phyloP scores from a whole-genome alignment of 257 asterid species.

The Scutellaria galericulata region DNA sequence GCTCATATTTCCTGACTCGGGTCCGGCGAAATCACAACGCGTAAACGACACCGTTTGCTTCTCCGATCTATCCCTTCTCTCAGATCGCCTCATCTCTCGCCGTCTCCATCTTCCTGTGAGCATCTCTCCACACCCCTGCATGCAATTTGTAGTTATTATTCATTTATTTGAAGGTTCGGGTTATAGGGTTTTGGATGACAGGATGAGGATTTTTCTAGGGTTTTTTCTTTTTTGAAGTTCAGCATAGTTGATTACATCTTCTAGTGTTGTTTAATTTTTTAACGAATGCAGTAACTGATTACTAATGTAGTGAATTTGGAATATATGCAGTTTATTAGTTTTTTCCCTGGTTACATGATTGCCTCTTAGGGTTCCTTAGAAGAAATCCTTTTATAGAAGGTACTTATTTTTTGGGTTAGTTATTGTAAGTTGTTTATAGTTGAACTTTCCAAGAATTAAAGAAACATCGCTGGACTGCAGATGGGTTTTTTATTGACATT shows the following conservation, averaged over 20 bases:
- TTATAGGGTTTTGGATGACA: conserved; percentile 41
- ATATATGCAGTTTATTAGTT: conserved; percentile 12
- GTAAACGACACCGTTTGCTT: conserved; percentile 36
- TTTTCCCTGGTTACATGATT: not conserved
- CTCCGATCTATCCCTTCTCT: conserved; percentile 37
- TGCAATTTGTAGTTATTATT: conserved; percentile 28
- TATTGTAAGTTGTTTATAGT: not conserved
- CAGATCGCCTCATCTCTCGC: conserved; percentile 42
- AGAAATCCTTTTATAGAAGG: not conserved
- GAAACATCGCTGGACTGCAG: conserved; percentile 18
- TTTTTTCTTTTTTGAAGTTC: conserved; percentile 16
- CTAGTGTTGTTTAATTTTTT: not conserved
- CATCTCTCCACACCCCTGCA: conserved; percentile 28
- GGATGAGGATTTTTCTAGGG: conserved; percentile 47
- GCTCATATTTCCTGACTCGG: conserved; percentile 37
- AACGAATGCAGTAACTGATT: not conserved
- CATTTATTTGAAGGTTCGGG: conserved; percentile 35
- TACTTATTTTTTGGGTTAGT: conserved; percentile 10
- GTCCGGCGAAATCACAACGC: conserved; percentile 41
- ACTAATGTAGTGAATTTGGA: conserved; percentile 8
- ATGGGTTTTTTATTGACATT: conserved; percentile 12
- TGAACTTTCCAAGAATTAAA: conserved; percentile 23
- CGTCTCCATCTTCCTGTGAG: conserved; percentile 34
- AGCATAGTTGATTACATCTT: not conserved
- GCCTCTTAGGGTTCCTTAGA: conserved; percentile 7